Base-by-base conservation (phyloP, 306 rosid genomes). In the Luffa acutangula region DNA sequence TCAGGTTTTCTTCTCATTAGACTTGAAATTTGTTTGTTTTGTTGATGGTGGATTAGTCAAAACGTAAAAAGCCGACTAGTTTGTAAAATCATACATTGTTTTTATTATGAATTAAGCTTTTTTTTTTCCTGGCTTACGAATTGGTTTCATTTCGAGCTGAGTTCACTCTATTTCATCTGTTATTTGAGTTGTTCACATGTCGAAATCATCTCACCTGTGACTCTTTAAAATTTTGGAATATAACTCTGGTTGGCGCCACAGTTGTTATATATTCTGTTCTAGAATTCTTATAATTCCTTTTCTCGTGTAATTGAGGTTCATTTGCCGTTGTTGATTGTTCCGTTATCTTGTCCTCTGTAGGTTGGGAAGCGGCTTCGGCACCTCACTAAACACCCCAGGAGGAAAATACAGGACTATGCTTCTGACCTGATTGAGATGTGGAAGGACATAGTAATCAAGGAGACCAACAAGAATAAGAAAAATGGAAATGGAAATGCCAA, bases 351-450 rank as follows among this genome's bases (percentile, higher is more conserved):
- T 83, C 9, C 46, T 71, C 57, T 46, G 73, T 87, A 96, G 98
- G 99, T 96, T 56, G 99, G 99, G 9, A 96, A 91, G 84, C 96
- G 83, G 62, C 96, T 96, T 39, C 88, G 92, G 74, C 86, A 81
- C 78, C 94, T 96, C 65, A 93, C 94, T 2, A 96, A 91, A 34
- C 99, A 96, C 86, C 96, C 96, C 6, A 87, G 84, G 76, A 87
- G 85, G 92, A 93, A 87, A 80, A 96, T 96, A 49, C 90, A 86
- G 83, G 79, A 87, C 8, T 84, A 89, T 87, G 93, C 97, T 49
- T 21, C 79, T 58, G 89, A 84, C 78, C 86, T 96, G 83, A 89
- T 96, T 25, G 31, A 90, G 83, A 88, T 86, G 79, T 96, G 99
- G 98, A 96, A 96, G 79, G 90, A 70, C 15, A 85, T 96, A 73